phyloP scores from a whole-genome alignment of 2,329 filamentous ascomycete species.

The Dothideomycetidae sp. region DNA sequence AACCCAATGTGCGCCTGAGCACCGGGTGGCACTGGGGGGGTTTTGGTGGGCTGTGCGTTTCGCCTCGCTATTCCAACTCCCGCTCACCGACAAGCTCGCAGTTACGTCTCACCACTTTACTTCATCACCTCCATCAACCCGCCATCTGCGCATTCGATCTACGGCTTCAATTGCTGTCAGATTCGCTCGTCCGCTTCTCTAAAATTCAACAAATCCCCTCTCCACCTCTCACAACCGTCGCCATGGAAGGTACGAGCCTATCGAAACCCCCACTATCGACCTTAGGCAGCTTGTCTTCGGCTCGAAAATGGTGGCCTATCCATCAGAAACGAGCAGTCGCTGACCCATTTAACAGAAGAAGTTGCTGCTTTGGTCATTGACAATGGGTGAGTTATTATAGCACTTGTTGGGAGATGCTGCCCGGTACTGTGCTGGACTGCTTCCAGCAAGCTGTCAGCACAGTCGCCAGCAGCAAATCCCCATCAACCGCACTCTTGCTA shows the following conservation, averaged over 20 bases:
- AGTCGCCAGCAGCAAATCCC: not conserved
- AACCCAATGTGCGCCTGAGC: no score
- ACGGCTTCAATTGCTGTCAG: conserved; percentile 9
- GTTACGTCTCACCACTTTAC: conserved; percentile 4
- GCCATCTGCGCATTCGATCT: conserved; percentile 1
- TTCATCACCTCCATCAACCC: conserved; percentile 10
- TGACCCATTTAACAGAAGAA: conserved; percentile 59
- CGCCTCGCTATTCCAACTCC: conserved; percentile 10
- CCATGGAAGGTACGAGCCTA: conserved; percentile 20
- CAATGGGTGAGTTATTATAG: conserved; percentile 96
- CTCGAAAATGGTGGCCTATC: conserved; percentile 1
- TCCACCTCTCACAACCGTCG: conserved; percentile 14
- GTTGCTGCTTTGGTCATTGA: conserved; percentile 99
- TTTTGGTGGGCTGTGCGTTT: conserved; percentile 9
- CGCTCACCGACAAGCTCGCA: conserved; percentile 10
- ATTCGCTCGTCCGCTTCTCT: not conserved
- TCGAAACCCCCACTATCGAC: conserved; percentile 7
- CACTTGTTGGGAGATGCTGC: not conserved
- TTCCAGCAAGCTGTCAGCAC: not conserved
- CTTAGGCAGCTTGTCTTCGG: conserved; percentile 1
- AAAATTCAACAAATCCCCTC: conserved; percentile 1
- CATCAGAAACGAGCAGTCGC: not conserved
- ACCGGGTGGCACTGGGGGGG: conserved; percentile 1
- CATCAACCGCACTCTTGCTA: conserved; percentile 9
- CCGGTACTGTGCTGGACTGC: not conserved